These are phyloP conservation scores for Neofusicoccum kwambonambiense DNA, from an alignment of 2,329 filamentous ascomycete genomes.

Conservation along the genomic window DNA sequence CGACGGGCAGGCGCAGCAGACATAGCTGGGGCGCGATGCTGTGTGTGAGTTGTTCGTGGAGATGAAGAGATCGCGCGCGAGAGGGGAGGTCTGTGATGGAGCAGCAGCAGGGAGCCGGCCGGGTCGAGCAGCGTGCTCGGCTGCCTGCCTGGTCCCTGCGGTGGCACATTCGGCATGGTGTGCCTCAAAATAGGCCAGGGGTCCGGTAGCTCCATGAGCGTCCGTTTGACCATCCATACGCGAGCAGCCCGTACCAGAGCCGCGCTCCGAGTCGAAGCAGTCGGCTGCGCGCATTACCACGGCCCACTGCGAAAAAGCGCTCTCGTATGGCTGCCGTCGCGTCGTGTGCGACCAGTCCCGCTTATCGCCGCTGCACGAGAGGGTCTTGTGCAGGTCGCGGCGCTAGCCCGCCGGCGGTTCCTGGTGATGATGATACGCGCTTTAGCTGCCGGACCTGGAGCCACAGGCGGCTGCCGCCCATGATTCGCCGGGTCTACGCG, in stretches of 20 bases:
- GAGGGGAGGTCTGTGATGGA: slow-evolving; percentile 14
- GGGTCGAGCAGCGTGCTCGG: slow-evolving; percentile 6
- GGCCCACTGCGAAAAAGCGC: neutral
- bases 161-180: slow-evolving; percentile 2
- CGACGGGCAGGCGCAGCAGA: slow-evolving; percentile 15
- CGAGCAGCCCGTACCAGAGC: neutral
- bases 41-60: slow-evolving; percentile 10
- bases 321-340: slow-evolving; percentile 4
- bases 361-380: slow-evolving; percentile 15
- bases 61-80: slow-evolving; percentile 5
- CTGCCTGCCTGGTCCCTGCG: neutral
- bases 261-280: neutral
- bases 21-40: slow-evolving; percentile 17
- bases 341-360: neutral
- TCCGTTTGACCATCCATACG: slow-evolving; percentile 9
- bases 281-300: neutral
- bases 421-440: slow-evolving; percentile 16
- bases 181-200: slow-evolving; percentile 12
- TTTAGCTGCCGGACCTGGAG: neutral
- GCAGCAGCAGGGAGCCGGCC: slow-evolving; percentile 9
- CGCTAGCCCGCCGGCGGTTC: slow-evolving; percentile 5
- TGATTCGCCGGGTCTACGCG: slow-evolving; percentile 7
- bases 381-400: neutral
- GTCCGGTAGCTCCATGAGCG: neutral
- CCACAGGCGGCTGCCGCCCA: neutral